These are phyloP conservation scores for Neurospora tetrasperma DNA, from an alignment of 495 filamentous ascomycete genomes.

Conservation along the genomic window DNA sequence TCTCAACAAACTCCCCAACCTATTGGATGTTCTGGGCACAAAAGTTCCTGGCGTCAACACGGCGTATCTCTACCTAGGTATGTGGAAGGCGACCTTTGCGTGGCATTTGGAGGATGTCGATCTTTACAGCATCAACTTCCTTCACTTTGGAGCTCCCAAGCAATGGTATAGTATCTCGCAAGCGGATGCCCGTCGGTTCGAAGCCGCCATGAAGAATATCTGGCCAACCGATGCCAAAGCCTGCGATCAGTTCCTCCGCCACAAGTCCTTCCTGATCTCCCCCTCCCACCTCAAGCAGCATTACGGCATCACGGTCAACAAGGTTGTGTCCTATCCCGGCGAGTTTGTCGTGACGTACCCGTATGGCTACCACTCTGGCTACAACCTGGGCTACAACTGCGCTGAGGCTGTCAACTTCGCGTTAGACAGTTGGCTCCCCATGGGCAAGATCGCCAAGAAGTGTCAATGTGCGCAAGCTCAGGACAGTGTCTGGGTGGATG, in stretches of 20 bases:
- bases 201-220: constrained; percentile 88
- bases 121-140: constrained; percentile 98
- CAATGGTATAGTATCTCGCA: constrained; percentile 99
- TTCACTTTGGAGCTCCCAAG: constrained; percentile 96
- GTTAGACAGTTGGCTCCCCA: constrained; percentile 84
- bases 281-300: constrained; percentile 75
- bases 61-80: constrained; percentile 94
- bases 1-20: constrained; percentile 82
- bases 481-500: constrained; percentile 97
- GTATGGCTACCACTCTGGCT: constrained; percentile 97
- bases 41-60: constrained; percentile 97
- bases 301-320: constrained; percentile 91
- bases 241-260: constrained; percentile 90
- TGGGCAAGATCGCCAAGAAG: constrained; percentile 93
- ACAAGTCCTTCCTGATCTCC: constrained; percentile 98
- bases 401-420: constrained; percentile 99
- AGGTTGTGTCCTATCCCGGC: constrained; percentile 87
- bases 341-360: constrained; percentile 99
- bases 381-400: constrained; percentile 97
- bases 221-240: constrained; percentile 96
- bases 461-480: constrained; percentile 78
- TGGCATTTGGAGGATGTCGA: constrained; percentile 99
- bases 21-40: constrained; percentile 87
- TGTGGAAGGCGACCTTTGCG: constrained; percentile 99
- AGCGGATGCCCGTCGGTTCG: constrained; percentile 86